Evolutionary conservation across 495 filamentous ascomycete species (phyloP).

Genomic region (Patellaria atrata): DNA sequence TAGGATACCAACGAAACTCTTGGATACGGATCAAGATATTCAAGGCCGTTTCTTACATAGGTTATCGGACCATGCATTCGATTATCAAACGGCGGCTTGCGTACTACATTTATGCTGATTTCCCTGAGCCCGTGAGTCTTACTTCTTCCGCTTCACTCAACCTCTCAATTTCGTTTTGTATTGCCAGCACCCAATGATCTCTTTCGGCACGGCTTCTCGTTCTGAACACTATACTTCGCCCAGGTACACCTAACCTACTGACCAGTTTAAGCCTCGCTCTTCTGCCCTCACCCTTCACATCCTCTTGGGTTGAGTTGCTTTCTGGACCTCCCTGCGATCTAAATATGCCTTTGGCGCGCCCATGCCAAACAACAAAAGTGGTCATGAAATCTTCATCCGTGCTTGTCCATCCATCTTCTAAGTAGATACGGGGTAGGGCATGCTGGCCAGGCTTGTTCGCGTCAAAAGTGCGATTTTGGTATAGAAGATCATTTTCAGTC

Average conservation of each 20-base stretch:
- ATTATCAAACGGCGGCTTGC: too few species aligned
- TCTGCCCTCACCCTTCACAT: conserved; percentile 16
- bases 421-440: conserved; percentile 49
- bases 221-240: conserved; percentile 57
- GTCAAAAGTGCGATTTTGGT: conserved; percentile 56
- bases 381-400: conserved; percentile 58
- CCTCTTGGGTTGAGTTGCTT: too few species aligned
- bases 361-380: conserved; percentile 62
- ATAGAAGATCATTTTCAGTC: conserved; percentile 52
- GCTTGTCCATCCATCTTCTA: conserved; percentile 50
- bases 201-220: conserved; percentile 55
- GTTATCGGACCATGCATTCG: too few species aligned
- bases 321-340: conserved; percentile 25
- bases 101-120: too few species aligned
- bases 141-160: too few species aligned
- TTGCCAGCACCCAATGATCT: conserved; percentile 62
- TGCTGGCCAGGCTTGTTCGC: conserved; percentile 49
- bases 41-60: too few species aligned
- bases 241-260: conserved; percentile 41
- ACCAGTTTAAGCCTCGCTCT: conserved; percentile 28
- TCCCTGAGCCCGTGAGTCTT: too few species aligned
- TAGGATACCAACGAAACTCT: too few species aligned
- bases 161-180: conserved; percentile 60
- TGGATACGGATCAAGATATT: too few species aligned
- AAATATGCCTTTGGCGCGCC: conserved; percentile 44